Base-by-base conservation (phyloP, 202 grass and related monocot species). In the Zizania palustris region DNA sequence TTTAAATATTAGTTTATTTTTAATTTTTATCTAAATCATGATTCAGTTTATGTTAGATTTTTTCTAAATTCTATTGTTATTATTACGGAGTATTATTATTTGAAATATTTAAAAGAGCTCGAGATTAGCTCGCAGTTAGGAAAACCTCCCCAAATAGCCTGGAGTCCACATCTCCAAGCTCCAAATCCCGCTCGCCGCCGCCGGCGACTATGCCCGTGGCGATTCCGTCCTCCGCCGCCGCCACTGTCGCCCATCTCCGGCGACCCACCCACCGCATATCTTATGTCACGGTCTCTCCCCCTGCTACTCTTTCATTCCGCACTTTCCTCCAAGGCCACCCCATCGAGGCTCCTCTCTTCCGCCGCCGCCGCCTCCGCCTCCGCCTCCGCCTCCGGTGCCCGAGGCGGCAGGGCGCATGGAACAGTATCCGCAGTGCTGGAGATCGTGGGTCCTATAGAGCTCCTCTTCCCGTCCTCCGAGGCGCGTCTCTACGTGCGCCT, bases 201-300 rank as follows among this genome's bases (percentile, higher is more conserved):
- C 55, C 74, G 83, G 75, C 40, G 60, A 82, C 86, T 82, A 88
- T 81, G 83, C 83, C 66, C 70, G 67, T 84, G 58, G 69, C 63
- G 75, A 84, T 57, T 83, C 82, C 62, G 8, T 35, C 74, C 45
- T 43, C 74, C 49, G 45, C 71, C 62, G 20, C 75, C 63, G 10
- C 55, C 55, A 43, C 76, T 36, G 54, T 43, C 86, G 86, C 56
- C 69, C 48, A 34, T 86, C 72, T 78, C 76, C 78, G 76, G 76
- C 80, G 60, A 64, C 67, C 74, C 28, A 37, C 20, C 37, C 67
- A 40, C 76, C 62, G 45, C 71, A 69, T 87, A 48, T 65, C 84
- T 85, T 88, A 96, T 96, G 92, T 83, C 92, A 89, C 87, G 78
- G 74, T 81, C 89, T 85, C 71, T 89, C 44, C 74, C 81, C 28